These are phyloP conservation scores for Lithospermum erythrorhizon DNA, from an alignment of 257 asterid species.

Conservation along the genomic window DNA sequence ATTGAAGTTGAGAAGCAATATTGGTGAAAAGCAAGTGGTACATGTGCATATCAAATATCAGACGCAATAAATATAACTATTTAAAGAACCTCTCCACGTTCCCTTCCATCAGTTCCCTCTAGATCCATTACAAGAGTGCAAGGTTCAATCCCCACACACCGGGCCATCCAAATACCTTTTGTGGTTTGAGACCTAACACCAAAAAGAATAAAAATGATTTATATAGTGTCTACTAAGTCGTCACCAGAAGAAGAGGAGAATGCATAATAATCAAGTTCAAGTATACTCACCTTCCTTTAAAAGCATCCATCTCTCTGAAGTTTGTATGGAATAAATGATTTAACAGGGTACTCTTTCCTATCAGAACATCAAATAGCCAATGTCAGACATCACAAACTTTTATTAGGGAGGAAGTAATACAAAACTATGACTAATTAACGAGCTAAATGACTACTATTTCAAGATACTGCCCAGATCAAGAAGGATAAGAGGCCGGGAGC, in stretches of 20 bases:
- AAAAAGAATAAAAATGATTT: neutral
- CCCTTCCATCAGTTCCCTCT: slow-evolving; percentile 99
- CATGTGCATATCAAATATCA: slow-evolving; percentile 5
- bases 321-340: slow-evolving; percentile 73
- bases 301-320: slow-evolving; percentile 94
- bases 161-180: slow-evolving; percentile 53
- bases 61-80: slow-evolving; percentile 1
- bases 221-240: neutral
- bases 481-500: no score
- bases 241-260: neutral
- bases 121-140: slow-evolving; percentile 92
- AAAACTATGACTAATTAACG: no score
- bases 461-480: no score
- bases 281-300: slow-evolving; percentile 61
- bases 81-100: slow-evolving; percentile 84
- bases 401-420: neutral
- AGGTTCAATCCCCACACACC: slow-evolving; percentile 83
- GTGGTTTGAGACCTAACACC: slow-evolving; percentile 80
- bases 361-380: slow-evolving; percentile 16
- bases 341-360: slow-evolving; percentile 94
- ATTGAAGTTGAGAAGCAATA: neutral
- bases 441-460: no score
- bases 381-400: neutral
- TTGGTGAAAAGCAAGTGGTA: neutral
- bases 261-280: slow-evolving; percentile 7